Evolutionary conservation across 345 rosid species (phyloP), one percentile per base, ranked within the genome.

Genomic region (Rhodamnia rubescens): DNA sequence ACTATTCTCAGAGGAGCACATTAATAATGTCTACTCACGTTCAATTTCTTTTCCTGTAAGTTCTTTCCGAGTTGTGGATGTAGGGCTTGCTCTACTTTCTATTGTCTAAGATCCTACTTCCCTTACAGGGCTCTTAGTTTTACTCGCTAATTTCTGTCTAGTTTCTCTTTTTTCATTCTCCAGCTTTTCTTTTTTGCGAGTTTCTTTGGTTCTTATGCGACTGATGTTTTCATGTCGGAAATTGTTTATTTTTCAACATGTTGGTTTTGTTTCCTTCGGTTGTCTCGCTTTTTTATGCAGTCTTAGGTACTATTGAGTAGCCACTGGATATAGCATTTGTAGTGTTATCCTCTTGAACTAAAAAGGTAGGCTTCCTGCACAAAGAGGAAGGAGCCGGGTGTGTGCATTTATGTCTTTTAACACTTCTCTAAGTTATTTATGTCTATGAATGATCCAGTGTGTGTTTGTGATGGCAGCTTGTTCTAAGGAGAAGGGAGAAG

Each of bases 1-100:
- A 85, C 85, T 92, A 74, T 88, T 88, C 86, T 86, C 88, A 27
- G 92, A 90, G 69, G 91, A 90, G 10, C 36, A 84, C 3, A 50
- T 61, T 55, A 83, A 56, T 36, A 54, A 55, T 1, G 51, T 85
- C 29, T 82, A 47, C 44, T 36, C 86, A 20, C 84, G 78, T 53
- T 80, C 91, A 5, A 5, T 18, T 47, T 84, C 91, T 53, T 83
- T 87, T 82, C 74, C 83, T 6, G 58, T 85, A 32, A 54, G 74
- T 42, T 56, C 32, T 54, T 26, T 74, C 12, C 51, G 26, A 9
- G 54, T 22, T 16, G 6, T 49, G 52, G 80, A 51, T 12, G 29
- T 84, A 7, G 18, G 54, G 53, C 54, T 61, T 18, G 49, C 74
- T 44, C 52, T 36, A 54, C 47, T 42, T 22, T 54, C 21, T 16